phyloP scores from a whole-genome alignment of 805 yeast species.

The Metschnikowia lochheadii region DNA sequence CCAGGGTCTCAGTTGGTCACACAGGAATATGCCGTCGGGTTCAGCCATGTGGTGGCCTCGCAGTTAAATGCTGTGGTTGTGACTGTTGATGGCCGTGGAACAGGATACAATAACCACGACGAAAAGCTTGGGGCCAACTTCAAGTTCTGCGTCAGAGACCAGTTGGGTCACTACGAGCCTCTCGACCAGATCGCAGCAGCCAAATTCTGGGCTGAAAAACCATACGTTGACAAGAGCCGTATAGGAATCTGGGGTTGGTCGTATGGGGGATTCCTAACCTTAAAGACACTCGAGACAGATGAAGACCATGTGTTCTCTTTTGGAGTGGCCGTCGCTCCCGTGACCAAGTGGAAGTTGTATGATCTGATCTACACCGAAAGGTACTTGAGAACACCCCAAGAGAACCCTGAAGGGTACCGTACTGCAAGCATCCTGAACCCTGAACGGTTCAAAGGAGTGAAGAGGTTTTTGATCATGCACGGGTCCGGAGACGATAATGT shows the following conservation, averaged over 20 bases:
- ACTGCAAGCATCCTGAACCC: slow-evolving; percentile 53
- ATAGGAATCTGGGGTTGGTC: slow-evolving; percentile 98
- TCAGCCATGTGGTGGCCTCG: slow-evolving; percentile 74
- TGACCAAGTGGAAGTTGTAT: slow-evolving; percentile 87
- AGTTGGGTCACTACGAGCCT: slow-evolving; percentile 78
- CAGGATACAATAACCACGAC: slow-evolving; percentile 74
- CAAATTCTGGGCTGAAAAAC: slow-evolving; percentile 54
- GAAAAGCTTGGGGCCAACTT: slow-evolving; percentile 47
- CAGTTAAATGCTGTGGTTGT: slow-evolving; percentile 81
- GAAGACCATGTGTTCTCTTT: slow-evolving; percentile 60
- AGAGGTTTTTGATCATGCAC: slow-evolving; percentile 83
- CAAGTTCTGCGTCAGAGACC: slow-evolving; percentile 76
- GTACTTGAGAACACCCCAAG: slow-evolving; percentile 81
- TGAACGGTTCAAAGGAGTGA: slow-evolving; percentile 48
- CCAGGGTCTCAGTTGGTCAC: slow-evolving; percentile 87
- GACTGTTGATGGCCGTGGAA: slow-evolving; percentile 95
- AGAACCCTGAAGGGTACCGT: slow-evolving; percentile 61
- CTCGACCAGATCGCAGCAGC: slow-evolving; percentile 87
- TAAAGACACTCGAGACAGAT: slow-evolving; percentile 84
- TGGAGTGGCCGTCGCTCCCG: slow-evolving; percentile 97
- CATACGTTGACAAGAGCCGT: slow-evolving; percentile 61
- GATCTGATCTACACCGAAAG: slow-evolving; percentile 94
- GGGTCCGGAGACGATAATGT: slow-evolving; percentile 98
- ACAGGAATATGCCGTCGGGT: slow-evolving; percentile 54
- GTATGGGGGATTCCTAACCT: slow-evolving; percentile 91